Conservation (phyloP, 306 rosid species). For the Parietaria judaica region DNA sequence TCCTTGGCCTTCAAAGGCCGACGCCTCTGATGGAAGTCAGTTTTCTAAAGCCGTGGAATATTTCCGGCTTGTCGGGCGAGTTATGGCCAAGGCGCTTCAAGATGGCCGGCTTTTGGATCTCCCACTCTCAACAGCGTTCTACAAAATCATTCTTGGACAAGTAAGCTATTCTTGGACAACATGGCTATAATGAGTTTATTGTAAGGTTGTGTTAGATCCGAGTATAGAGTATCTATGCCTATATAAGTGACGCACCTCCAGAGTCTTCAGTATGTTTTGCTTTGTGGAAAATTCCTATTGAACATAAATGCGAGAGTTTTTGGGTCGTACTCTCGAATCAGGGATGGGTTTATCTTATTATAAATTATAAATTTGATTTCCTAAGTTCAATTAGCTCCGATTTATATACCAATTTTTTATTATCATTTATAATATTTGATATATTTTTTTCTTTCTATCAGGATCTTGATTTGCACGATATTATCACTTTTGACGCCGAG, state of each 20-base stretch:
- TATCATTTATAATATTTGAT: no score
- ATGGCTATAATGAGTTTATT: background rate
- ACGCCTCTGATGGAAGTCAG: conserved; percentile 66
- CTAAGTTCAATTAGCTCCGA: no score
- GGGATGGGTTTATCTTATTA: no score
- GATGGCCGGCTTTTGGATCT: conserved; percentile 94
- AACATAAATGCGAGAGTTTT: no score
- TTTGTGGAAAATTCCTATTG: no score
- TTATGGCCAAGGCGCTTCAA: conserved; percentile 94
- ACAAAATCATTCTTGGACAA: conserved; percentile 83
- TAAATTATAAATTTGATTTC: no score
- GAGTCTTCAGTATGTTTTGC: no score
- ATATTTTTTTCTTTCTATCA: conserved; percentile 21
- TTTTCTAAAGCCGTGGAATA: conserved; percentile 67
- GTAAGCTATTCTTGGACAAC: conserved; percentile 34
- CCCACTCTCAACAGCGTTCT: conserved; percentile 80
- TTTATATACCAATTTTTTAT: no score
- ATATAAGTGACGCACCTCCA: no score
- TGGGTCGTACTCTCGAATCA: no score
- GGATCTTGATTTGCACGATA: conserved; percentile 97
- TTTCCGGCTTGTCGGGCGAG: conserved; percentile 90
- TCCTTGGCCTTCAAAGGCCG: conserved; percentile 78
- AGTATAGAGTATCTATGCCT: no score
- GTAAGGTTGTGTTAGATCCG: no score
- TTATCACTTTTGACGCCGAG: conserved; percentile 76